These are phyloP conservation scores for Cicer chorassanicum DNA, from an alignment of 306 rosid species.

Conservation along the genomic window DNA sequence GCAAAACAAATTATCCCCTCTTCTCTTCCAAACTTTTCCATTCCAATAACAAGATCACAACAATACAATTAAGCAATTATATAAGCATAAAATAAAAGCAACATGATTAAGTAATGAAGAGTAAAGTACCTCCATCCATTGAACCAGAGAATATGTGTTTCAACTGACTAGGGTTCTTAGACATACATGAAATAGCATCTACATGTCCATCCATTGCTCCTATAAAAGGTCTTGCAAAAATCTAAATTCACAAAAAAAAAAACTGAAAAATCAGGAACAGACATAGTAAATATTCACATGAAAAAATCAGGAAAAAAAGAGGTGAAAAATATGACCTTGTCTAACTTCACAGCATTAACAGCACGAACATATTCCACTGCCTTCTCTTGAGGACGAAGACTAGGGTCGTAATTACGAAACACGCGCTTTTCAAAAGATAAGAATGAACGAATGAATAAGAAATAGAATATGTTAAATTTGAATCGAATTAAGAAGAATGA, in stretches of 20 bases:
- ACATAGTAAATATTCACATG: not conserved
- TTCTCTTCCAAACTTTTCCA: slow-evolving; percentile 27
- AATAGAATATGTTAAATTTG: not conserved
- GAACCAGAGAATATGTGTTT: slow-evolving; percentile 86
- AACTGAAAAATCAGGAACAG: not conserved
- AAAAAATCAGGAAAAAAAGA: not conserved
- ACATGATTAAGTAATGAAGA: slow-evolving; percentile 1
- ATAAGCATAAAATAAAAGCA: not conserved
- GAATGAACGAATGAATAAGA: not conserved
- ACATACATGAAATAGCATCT: slow-evolving; percentile 87
- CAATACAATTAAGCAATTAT: slow-evolving; percentile 9
- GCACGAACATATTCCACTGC: slow-evolving; percentile 93
- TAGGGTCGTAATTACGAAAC: slow-evolving; percentile 84
- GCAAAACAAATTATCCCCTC: not conserved
- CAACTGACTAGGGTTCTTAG: slow-evolving; percentile 86
- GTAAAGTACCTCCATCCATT: slow-evolving; percentile 89
- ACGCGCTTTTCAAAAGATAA: slow-evolving; percentile 65
- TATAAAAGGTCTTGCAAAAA: slow-evolving; percentile 89
- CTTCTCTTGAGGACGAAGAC: slow-evolving; percentile 81
- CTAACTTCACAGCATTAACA: slow-evolving; percentile 86
- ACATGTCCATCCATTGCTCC: slow-evolving; percentile 97
- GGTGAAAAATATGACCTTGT: slow-evolving; percentile 56
- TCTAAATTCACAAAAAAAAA: slow-evolving; percentile 50
- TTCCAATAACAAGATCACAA: slow-evolving; percentile 14
- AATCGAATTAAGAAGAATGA: not conserved